A percentile compares a stretch with the other conserved stretches of the same genome.
phyloP scores from a whole-genome alignment of 345 rosid species.

The Syzygium grande region DNA sequence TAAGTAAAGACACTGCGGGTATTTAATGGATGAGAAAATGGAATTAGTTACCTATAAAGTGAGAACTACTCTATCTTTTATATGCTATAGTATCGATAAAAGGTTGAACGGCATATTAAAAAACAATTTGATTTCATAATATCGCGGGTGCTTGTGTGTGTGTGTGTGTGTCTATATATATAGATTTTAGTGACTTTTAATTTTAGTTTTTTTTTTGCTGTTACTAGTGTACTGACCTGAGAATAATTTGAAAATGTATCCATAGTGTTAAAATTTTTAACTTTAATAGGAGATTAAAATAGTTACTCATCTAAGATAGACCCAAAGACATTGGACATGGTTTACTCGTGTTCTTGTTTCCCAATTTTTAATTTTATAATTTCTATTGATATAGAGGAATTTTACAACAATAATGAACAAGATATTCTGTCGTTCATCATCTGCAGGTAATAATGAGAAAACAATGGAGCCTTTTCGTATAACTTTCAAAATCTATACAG shows the following conservation, averaged over 20 bases:
- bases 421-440: not conserved
- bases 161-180: too few relatives aligned
- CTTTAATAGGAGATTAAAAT: not conserved
- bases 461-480: fast-evolving
- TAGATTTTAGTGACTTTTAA: not conserved
- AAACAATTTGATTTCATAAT: not conserved
- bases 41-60: not conserved
- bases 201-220: not conserved
- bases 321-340: not conserved
- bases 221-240: not conserved
- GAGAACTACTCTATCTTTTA: not conserved
- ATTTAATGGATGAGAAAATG: not conserved
- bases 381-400: not conserved
- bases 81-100: not conserved
- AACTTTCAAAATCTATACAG: not conserved
- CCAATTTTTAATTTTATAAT: not conserved
- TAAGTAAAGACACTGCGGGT: not conserved
- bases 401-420: not conserved
- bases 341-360: not conserved
- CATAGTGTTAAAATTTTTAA: not conserved
- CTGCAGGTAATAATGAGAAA: not conserved
- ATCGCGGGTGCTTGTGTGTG: not conserved
- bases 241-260: not conserved
- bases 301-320: not conserved
- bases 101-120: not conserved